These are phyloP conservation scores for Capsicum chinense DNA, from an alignment of 257 asterid species.

Conservation along the genomic window DNA sequence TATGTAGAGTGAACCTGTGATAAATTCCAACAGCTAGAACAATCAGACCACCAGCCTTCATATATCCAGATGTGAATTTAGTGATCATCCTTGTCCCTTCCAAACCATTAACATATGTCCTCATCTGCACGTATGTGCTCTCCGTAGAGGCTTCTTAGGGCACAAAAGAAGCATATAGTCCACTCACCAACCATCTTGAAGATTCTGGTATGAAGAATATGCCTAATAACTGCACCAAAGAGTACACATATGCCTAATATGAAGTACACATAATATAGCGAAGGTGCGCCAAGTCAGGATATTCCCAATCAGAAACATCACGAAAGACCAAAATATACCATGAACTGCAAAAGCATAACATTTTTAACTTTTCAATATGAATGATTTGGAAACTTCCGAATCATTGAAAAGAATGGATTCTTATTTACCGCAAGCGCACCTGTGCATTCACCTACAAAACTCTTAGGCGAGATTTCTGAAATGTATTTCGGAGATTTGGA, in stretches of 20 bases:
- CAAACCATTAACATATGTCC: no score
- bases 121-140: no score
- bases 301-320: conserved; percentile 41
- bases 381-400: not conserved
- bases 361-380: not conserved
- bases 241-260: not conserved
- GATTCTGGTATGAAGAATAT: conserved; percentile 43
- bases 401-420: not conserved
- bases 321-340: conserved; percentile 25
- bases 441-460: conserved; percentile 36
- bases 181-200: conserved; percentile 47
- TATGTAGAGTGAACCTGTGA: no score
- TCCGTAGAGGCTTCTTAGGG: no score
- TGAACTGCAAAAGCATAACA: conserved; percentile 31
- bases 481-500: conserved; percentile 31
- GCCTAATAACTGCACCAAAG: conserved; percentile 36
- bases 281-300: conserved; percentile 38
- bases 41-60: no score
- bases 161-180: not conserved
- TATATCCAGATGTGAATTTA: no score
- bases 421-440: conserved; percentile 30
- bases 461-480: conserved; percentile 38
- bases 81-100: no score
- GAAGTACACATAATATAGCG: conserved; percentile 24
- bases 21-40: no score